Conservation (phyloP, 768 basidiomycete genomes). For the Dendrothele bispora region DNA sequence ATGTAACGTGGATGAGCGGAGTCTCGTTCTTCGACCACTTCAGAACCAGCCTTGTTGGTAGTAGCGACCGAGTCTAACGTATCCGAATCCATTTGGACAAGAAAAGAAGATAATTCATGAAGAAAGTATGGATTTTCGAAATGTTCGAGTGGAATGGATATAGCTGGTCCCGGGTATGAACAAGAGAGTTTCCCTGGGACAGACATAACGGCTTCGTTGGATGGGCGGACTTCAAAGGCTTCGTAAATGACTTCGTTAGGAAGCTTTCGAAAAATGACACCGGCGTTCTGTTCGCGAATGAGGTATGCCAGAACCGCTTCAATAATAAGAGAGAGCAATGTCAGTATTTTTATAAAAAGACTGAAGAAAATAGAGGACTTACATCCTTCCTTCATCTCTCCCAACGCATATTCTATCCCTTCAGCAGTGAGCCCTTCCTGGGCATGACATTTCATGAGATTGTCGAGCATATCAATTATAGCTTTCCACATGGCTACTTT, state of each 20-base stretch:
- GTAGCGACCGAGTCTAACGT: conserved; percentile 31
- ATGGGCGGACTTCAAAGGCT: conserved; percentile 45
- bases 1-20: conserved; percentile 47
- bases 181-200: conserved; percentile 42
- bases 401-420: neutral
- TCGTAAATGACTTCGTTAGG: conserved; percentile 33
- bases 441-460: neutral
- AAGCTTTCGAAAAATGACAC: conserved; percentile 31
- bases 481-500: too few relatives aligned
- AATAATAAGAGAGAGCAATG: conserved; percentile 39
- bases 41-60: conserved; percentile 31
- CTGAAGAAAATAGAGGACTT: neutral
- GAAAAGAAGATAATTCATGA: conserved; percentile 35
- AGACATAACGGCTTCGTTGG: conserved; percentile 32
- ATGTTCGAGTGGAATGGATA: conserved; percentile 29
- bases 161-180: conserved; percentile 47
- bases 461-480: neutral
- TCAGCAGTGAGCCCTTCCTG: neutral
- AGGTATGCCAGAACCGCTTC: too few relatives aligned
- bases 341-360: neutral
- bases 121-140: conserved; percentile 30
- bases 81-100: conserved; percentile 33
- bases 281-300: conserved; percentile 49
- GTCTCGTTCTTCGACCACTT: conserved; percentile 15
- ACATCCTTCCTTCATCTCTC: neutral